A percentile compares a stretch with the other conserved stretches of the same genome.
These are phyloP conservation scores for Diaporthe batatas DNA, from an alignment of 2,329 filamentous ascomycete genomes.

Conservation along the genomic window DNA sequence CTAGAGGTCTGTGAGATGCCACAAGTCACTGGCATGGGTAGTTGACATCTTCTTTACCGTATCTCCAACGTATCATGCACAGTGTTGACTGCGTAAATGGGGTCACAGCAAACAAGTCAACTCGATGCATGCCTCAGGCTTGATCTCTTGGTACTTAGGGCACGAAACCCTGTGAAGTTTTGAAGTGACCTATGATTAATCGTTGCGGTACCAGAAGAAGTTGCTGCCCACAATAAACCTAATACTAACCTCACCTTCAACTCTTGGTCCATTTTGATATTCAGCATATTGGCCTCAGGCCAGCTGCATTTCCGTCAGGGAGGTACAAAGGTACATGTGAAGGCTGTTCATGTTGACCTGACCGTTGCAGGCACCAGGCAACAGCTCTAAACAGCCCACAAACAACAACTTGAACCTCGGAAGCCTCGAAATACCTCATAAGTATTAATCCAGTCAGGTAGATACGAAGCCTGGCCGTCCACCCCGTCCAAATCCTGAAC, in stretches of 20 bases:
- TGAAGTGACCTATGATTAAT: background rate
- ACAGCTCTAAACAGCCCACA: constrained; percentile 29
- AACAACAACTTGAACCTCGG: background rate
- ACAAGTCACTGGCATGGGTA: background rate
- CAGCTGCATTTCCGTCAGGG: background rate
- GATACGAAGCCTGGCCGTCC: too few species aligned
- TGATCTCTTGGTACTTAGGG: too few species aligned
- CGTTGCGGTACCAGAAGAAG: background rate
- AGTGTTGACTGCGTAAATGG: background rate
- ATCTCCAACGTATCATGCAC: background rate
- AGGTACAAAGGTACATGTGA: background rate
- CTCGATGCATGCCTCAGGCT: too few species aligned
- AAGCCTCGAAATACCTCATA: too few species aligned
- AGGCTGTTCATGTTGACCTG: constrained; percentile 12
- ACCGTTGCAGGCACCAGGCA: constrained; percentile 14
- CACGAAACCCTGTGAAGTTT: too few species aligned
- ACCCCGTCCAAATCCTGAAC: background rate
- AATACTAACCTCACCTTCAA: background rate
- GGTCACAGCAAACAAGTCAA: too few species aligned
- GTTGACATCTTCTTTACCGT: background rate
- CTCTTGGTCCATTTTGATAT: background rate
- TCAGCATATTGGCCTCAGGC: background rate
- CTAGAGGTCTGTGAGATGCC: background rate
- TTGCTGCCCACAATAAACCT: background rate
- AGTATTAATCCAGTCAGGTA: too few species aligned